Conservation (phyloP, 306 rosid species). For the Acacia melanoxylon region DNA sequence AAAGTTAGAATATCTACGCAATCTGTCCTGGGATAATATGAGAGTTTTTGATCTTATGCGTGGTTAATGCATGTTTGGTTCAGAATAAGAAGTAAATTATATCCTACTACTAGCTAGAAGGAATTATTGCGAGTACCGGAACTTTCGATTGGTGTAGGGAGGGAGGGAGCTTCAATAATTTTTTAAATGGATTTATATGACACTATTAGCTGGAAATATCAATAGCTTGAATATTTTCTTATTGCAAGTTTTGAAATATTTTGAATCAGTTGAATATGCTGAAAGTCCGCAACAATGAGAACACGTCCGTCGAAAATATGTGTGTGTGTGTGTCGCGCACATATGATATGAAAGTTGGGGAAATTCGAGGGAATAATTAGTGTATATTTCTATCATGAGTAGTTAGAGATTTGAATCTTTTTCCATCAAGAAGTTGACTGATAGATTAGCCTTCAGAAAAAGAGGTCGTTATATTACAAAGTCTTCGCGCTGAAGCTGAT, state of each 20-base stretch:
- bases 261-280: slow-evolving; percentile 14
- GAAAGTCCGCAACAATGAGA: slow-evolving; percentile 17
- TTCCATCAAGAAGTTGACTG: slow-evolving; percentile 56
- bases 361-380: slow-evolving; percentile 17
- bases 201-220: background rate
- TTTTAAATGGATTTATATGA: background rate
- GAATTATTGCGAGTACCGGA: background rate
- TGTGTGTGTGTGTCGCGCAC: background rate
- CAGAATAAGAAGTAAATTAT: background rate
- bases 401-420: slow-evolving; percentile 46
- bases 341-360: slow-evolving; percentile 1
- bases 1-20: background rate
- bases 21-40: background rate
- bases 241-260: background rate
- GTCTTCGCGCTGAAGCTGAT: slow-evolving; percentile 44
- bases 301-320: background rate
- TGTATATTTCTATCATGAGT: slow-evolving; percentile 41
- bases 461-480: slow-evolving; percentile 24
- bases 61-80: background rate
- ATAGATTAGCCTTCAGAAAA: background rate
- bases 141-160: background rate
- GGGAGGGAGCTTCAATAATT: slow-evolving; percentile 4
- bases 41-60: background rate
- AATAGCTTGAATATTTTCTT: background rate
- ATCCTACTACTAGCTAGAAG: background rate